These are phyloP conservation scores for Saitozyma podzolica DNA, from an alignment of 768 basidiomycete species.

Conservation along the genomic window DNA sequence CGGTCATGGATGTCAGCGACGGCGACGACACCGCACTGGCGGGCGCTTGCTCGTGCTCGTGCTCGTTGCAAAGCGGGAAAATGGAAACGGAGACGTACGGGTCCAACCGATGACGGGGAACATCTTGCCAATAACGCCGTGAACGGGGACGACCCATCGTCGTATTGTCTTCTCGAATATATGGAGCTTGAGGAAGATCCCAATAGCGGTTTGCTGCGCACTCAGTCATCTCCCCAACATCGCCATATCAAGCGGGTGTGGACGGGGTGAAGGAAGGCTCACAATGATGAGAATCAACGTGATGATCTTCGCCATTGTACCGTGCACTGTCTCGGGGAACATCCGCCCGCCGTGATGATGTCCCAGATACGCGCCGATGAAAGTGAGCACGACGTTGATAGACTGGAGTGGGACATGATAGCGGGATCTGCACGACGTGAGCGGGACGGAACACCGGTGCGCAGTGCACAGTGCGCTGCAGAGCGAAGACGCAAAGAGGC, in stretches of 20 bases:
- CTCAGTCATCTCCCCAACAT: conserved; percentile 3
- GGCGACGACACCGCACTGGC: not conserved
- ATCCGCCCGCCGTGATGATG: conserved; percentile 80
- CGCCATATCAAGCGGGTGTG: not conserved
- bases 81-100: conserved; percentile 48
- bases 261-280: conserved; percentile 50
- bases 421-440: conserved; percentile 57
- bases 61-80: not conserved
- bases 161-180: conserved; percentile 72
- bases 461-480: not conserved
- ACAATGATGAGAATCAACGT: conserved; percentile 58
- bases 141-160: conserved; percentile 67
- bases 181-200: conserved; percentile 89
- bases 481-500: too few relatives aligned
- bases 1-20: not conserved
- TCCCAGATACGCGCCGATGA: conserved; percentile 75
- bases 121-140: conserved; percentile 76
- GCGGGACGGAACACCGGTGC: not conserved
- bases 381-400: conserved; percentile 67
- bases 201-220: conserved; percentile 64
- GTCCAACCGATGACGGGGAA: conserved; percentile 86
- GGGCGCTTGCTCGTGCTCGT: not conserved
- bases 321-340: conserved; percentile 75
- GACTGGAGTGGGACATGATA: conserved; percentile 89
- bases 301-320: conserved; percentile 64